Base-by-base conservation (phyloP, 2,329 filamentous ascomycete genomes). In the Aspergillus fumigatus region DNA sequence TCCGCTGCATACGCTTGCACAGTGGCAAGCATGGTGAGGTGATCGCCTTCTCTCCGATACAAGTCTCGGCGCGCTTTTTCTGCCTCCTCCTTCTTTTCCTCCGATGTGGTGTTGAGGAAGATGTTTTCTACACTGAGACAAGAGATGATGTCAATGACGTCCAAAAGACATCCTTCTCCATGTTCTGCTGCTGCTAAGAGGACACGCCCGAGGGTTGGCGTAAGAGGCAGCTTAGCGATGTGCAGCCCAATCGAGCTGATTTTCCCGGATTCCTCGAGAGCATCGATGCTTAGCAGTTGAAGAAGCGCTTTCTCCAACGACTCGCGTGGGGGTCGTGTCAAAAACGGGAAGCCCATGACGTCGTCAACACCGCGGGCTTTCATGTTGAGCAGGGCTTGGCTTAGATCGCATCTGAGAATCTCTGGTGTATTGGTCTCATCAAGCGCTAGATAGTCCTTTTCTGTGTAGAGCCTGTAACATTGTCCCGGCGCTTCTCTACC, bases 401-500 rank as follows among this genome's bases (percentile, higher is more conserved):
- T 84, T 5, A 97, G 83, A 71, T 99, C 93, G 67, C 90, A 95
- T 21, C 94, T 85, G 10, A 97, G 76, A 10, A 99, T 97, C 70
- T 99, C 94, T 0, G 94, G 93, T 0, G 87, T 83, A 50, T 92
- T 92, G 0, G 88, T 83, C 56, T 90, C 84, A 48, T 88, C 83
- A 6, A 97, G 77, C 0, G 78, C 75, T 9, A 85, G 76, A 71
- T 90, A 97, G 2, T 87, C 84, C 3, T 84, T 81, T 63, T 96
- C 86, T 0, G 93, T 96, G 71, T 96, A 99, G 1, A 99, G 77
- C 45, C 94, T 82, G 70, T 87, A 96, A 74, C 92, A 97, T 70
- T 94, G 91, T 1, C 94, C 94, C 0, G 92, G 84, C 0, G 87
- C 91, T 75, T 99, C 94, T 81, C 94, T 88, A 45, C 94, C 94